These are phyloP conservation scores for Amanita exitialis DNA, from an alignment of 768 basidiomycete genomes.

Conservation along the genomic window DNA sequence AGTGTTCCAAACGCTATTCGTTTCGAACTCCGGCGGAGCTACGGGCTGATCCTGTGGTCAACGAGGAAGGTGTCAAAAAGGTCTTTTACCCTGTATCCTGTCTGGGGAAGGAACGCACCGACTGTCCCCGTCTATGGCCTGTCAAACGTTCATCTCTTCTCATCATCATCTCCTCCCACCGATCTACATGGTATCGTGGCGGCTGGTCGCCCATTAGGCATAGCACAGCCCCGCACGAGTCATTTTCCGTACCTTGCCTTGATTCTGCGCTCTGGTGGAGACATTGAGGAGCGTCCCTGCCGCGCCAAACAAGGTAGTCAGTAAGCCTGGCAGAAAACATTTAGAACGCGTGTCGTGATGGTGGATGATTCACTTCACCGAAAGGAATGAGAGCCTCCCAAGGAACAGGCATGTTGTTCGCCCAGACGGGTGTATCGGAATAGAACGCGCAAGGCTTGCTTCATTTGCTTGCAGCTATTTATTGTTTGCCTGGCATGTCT, in stretches of 20 bases:
- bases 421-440: background rate
- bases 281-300: slow-evolving; percentile 82
- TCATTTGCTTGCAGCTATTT: too few relatives aligned
- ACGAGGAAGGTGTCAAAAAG: background rate
- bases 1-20: slow-evolving; percentile 67
- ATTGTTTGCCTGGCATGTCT: background rate
- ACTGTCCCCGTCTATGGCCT: slow-evolving; percentile 79
- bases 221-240: background rate
- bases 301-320: slow-evolving; percentile 83
- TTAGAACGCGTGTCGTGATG: background rate
- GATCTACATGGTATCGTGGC: slow-evolving; percentile 74
- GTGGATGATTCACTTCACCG: slow-evolving; percentile 35
- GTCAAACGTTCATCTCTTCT: slow-evolving; percentile 81
- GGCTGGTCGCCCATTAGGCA: slow-evolving; percentile 36
- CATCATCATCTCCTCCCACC: slow-evolving; percentile 97
- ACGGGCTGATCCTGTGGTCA: slow-evolving; percentile 47
- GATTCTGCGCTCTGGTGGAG: slow-evolving; percentile 74
- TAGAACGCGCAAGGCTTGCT: too few relatives aligned
- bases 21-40: slow-evolving; percentile 63
- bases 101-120: slow-evolving; percentile 39
- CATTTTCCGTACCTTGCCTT: slow-evolving; percentile 68
- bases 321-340: slow-evolving; percentile 29
- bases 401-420: slow-evolving; percentile 72
- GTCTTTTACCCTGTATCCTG: background rate
- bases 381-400: slow-evolving; percentile 98